These are phyloP conservation scores for Rhododendron simsii DNA, from an alignment of 148 eudicot genomes.

Conservation along the genomic window DNA sequence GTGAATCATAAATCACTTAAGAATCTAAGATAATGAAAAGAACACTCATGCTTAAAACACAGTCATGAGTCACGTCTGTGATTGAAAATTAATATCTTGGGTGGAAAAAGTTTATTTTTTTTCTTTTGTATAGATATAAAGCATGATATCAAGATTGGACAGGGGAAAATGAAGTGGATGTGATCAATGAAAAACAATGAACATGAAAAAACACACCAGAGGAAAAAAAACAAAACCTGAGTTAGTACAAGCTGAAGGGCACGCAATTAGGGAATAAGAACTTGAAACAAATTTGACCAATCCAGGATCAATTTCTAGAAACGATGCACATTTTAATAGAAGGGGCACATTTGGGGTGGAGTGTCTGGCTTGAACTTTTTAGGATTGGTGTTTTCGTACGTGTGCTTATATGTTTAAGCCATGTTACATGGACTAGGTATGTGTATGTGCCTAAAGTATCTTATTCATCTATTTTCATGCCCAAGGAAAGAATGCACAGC, in stretches of 20 bases:
- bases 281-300: background rate
- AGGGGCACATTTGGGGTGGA: background rate
- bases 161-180: background rate
- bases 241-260: background rate
- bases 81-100: background rate
- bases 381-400: background rate
- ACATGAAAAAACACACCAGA: background rate
- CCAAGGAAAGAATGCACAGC: background rate
- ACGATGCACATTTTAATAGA: background rate
- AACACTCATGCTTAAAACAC: background rate
- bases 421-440: background rate
- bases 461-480: background rate
- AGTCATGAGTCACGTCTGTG: background rate
- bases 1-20: background rate
- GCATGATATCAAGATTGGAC: background rate
- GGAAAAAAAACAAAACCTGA: background rate
- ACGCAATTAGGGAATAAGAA: background rate
- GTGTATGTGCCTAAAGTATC: background rate
- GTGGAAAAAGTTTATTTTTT: background rate
- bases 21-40: background rate
- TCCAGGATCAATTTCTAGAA: background rate
- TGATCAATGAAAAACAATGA: background rate
- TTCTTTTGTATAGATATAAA: background rate
- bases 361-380: background rate
- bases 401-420: background rate